Conservation (phyloP, 805 yeast genomes). For the Teunomyces aglyptinius region DNA sequence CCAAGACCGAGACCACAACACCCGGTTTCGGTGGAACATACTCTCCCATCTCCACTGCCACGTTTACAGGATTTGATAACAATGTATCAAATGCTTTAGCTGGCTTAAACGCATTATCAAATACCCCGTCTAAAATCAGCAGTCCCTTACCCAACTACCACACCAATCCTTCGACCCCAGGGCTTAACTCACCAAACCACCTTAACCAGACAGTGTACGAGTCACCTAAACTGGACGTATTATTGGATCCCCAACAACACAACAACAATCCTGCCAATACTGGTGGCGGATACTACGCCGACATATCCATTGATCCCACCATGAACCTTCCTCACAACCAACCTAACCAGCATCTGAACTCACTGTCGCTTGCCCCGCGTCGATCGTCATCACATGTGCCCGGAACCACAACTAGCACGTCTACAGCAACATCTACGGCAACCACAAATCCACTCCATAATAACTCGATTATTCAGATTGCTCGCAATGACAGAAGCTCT, state of each 20-base stretch:
- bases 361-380: conserved; percentile 19
- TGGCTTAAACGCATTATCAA: conserved; percentile 42
- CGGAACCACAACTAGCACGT: neutral
- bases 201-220: conserved; percentile 18
- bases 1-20: conserved; percentile 8
- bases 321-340: conserved; percentile 46
- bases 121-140: conserved; percentile 28
- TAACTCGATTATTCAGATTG: conserved; percentile 42
- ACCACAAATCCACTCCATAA: conserved; percentile 22
- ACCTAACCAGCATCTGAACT: conserved; percentile 28
- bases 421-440: conserved; percentile 1
- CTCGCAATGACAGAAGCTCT: conserved; percentile 37
- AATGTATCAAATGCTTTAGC: conserved; percentile 43
- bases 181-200: conserved; percentile 20
- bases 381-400: conserved; percentile 23
- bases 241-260: conserved; percentile 32
- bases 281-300: conserved; percentile 45
- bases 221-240: conserved; percentile 20
- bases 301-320: conserved; percentile 43
- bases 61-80: conserved; percentile 42
- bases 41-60: conserved; percentile 34
- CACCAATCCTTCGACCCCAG: conserved; percentile 22
- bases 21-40: conserved; percentile 28
- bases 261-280: conserved; percentile 24
- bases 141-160: conserved; percentile 25